Evolutionary conservation across 306 rosid genomes (phyloP), one percentile per base, ranked within the genome.

Genomic region (Dicorynia guianensis): DNA sequence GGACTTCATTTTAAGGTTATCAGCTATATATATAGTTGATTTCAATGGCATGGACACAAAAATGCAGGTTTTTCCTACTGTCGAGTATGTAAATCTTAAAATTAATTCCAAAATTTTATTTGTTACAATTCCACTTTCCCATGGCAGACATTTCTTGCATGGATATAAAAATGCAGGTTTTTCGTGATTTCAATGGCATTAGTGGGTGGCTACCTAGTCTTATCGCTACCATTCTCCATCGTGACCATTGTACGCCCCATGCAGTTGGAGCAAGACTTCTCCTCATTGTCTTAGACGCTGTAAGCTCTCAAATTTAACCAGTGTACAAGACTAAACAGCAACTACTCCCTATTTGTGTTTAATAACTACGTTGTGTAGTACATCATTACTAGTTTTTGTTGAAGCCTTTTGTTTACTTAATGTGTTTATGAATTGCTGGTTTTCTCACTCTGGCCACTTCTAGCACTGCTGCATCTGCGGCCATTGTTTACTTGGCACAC

Each of bases 401-500:
- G 44, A 34, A 13, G 30, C 30, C 2, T 25, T 25, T 25, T 25
- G 30, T 25, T 25, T 25, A 25, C 30, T 25, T 25, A 25, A 25
- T 25, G 30, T 25, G 30, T 25, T 25, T 25, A 25, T 25, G 30
- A 25, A 25, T 25, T 2, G 30, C 30, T 1, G 30, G 87, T 80
- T 82, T 80, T 11, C 87, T 87, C 20, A 75, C 89, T 46, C 77
- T 87, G n/a, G 83, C 87, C 8, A 83, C 85, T 12, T 58, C 92
- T 0, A 82, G 85, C 3, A 86, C 83, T 5, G 84, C 84, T 0
- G 86, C 92, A 2, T 89, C 89, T 0, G 83, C 89, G 6, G 78
- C 89, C 47, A 83, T 85, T 34, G 92, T 88, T 35, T 88, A 83
- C 77, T 67, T 88, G 57, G 92, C 92, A 13, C 92, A 88, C 77